Evolutionary conservation across 116 monocot species (phyloP).

Genomic region (Zostera marina): DNA sequence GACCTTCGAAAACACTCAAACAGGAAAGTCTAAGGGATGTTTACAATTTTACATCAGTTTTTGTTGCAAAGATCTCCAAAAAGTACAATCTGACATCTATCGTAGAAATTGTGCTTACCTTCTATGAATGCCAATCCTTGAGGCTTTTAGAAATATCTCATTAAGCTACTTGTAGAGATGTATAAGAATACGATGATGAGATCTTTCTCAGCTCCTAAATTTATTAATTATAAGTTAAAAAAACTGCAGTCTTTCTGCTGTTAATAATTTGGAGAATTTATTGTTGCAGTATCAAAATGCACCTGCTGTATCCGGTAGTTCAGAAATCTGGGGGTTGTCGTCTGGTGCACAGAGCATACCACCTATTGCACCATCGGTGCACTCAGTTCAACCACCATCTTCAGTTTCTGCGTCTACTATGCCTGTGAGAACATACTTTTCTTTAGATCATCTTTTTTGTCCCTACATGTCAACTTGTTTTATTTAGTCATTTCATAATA

Average conservation of each 20-base stretch:
- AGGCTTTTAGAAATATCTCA: too few relatives aligned
- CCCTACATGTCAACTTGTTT: not conserved
- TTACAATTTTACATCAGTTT: too few relatives aligned
- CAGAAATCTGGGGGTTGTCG: conserved; percentile 31
- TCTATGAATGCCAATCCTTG: too few relatives aligned
- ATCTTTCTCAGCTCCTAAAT: too few relatives aligned
- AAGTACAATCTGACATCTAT: too few relatives aligned
- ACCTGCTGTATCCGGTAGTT: conserved; percentile 19
- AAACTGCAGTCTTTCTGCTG: too few relatives aligned
- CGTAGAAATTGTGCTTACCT: too few relatives aligned
- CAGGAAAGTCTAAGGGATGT: too few relatives aligned
- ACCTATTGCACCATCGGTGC: conserved; percentile 23
- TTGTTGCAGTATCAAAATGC: conserved; percentile 40
- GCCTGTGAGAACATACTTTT: conserved; percentile 28
- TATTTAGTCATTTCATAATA: not conserved
- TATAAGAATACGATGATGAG: too few relatives aligned
- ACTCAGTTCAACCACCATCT: conserved; percentile 19
- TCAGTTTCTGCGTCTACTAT: conserved; percentile 10
- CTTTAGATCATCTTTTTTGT: not conserved
- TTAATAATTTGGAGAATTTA: conserved; percentile 5
- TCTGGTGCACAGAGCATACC: conserved; percentile 29
- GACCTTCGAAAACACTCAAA: too few relatives aligned
- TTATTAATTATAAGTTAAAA: conserved; percentile 38
- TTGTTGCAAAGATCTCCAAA: too few relatives aligned
- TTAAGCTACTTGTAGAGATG: too few relatives aligned